Conservation (phyloP, 1,139 yeast genomes). For the Hyphopichia buzzinii region DNA sequence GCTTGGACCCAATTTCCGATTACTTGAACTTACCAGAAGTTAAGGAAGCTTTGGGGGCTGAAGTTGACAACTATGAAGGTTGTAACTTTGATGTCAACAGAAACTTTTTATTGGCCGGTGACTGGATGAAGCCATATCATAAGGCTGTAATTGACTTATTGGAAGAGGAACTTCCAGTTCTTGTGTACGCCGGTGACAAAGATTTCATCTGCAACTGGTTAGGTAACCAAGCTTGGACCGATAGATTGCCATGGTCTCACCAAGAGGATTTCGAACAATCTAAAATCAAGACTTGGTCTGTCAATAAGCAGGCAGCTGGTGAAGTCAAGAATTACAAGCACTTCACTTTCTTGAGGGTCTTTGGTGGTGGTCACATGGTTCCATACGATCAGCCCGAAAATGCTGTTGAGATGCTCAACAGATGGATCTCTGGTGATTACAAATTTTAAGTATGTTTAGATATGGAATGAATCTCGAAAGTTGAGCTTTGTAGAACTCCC, state of each 20-base stretch:
- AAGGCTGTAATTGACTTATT: conserved; percentile 61
- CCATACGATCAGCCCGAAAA: conserved; percentile 49
- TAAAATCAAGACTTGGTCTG: conserved; percentile 41
- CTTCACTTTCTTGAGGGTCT: conserved; percentile 48
- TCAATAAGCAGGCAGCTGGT: conserved; percentile 41
- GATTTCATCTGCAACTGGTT: conserved; percentile 87
- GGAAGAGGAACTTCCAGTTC: conserved; percentile 61
- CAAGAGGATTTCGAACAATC: conserved; percentile 46
- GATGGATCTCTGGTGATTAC: conserved; percentile 43
- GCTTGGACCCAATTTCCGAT: conserved; percentile 29
- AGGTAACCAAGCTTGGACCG: conserved; percentile 83
- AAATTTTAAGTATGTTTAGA: too few species aligned
- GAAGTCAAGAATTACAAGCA: conserved; percentile 45
- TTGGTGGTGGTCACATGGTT: conserved; percentile 52
- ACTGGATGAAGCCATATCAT: conserved; percentile 87
- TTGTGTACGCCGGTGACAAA: conserved; percentile 83
- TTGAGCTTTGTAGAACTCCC: too few species aligned
- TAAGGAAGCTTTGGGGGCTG: conserved; percentile 86
- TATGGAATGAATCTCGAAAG: too few species aligned
- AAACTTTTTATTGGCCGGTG: conserved; percentile 82
- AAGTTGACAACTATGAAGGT: conserved; percentile 76
- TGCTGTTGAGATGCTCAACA: conserved; percentile 46
- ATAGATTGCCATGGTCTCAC: conserved; percentile 66
- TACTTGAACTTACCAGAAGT: conserved; percentile 38
- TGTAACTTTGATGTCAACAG: conserved; percentile 85